Evolutionary conservation across 2,329 filamentous ascomycete genomes (phyloP).

Genomic region (Ustulina deusta): DNA sequence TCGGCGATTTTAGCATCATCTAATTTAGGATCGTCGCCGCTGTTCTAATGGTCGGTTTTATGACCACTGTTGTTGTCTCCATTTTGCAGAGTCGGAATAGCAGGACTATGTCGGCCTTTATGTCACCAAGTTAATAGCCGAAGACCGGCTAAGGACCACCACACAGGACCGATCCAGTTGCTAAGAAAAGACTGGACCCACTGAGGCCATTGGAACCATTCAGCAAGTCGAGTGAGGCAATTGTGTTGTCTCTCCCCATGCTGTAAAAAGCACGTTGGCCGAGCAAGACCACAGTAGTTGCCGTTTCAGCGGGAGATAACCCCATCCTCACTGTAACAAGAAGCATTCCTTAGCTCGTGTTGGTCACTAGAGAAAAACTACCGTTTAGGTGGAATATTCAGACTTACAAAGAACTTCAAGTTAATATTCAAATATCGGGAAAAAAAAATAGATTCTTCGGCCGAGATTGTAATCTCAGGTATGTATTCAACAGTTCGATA

Average conservation of each 20-base stretch:
- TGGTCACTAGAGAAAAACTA: neutral
- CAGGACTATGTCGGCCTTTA: conserved; percentile 5
- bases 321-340: conserved; percentile 1
- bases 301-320: conserved; percentile 18
- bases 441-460: conserved; percentile 25
- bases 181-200: conserved; percentile 28
- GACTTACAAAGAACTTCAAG: conserved; percentile 30
- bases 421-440: conserved; percentile 24
- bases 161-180: conserved; percentile 34
- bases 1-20: neutral
- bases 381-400: conserved; percentile 5
- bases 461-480: conserved; percentile 20
- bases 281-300: conserved; percentile 23
- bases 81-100: conserved; percentile 1
- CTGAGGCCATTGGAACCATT: conserved; percentile 34
- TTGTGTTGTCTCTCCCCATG: conserved; percentile 23
- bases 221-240: conserved; percentile 29
- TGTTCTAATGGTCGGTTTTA: conserved; percentile 1
- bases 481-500: conserved; percentile 25
- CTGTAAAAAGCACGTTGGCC: conserved; percentile 31
- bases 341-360: neutral
- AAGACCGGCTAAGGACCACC: conserved; percentile 31
- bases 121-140: conserved; percentile 20
- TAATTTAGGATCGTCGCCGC: no score
- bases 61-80: neutral